Base-by-base conservation (phyloP, 495 filamentous ascomycete species). In the Pyrenula massariospora region DNA sequence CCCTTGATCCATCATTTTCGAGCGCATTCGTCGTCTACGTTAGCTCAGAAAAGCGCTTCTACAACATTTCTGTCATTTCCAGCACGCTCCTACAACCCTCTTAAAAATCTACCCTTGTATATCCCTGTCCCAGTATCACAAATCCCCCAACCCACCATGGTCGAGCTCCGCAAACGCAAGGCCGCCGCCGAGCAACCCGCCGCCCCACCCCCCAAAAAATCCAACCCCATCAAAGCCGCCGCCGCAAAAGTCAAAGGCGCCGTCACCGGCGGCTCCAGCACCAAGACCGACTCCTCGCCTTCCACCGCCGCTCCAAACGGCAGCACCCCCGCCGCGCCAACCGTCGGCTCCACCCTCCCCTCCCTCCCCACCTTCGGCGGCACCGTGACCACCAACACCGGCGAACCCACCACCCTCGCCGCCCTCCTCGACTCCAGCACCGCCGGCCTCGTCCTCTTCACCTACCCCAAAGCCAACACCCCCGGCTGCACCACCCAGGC, bases 401-500 rank as follows among this genome's bases (percentile, higher is more conserved):
- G 89, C 59, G 68, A 68, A 42, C 88, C 84, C 67, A 89, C 85
- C 12, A 91, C 80, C 1, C 73, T 98, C 54, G 81, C 85, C 70
- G 75, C 76, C 55, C 79, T 98, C 22, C 81, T 96, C 15, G 86
- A 88, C 48, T 78, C 84, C 60, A 92, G 90, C 75, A 84, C 89
- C 71, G 76, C 77, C 53, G 92, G 93, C 21, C 87, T 97, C 22
- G 87, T 95, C 15, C 68, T 98, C 25, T 97, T 98, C 68, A 95
- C 90, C 31, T 98, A 96, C 66, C 93, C 93, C 25, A 95, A 87
- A 75, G 93, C 93, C 57, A 92, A 87, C 11, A 98, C 93, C 24
- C 88, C 88, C 24, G 93, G 94, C 56, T 98, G 93, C 75, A 97
- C 89, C 48, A 89, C 78, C 24, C 93, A 97, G 83, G 93, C 78